Evolutionary conservation across 176 grass and related monocot genomes (phyloP).

Genomic region (Rhynchospora pubera): DNA sequence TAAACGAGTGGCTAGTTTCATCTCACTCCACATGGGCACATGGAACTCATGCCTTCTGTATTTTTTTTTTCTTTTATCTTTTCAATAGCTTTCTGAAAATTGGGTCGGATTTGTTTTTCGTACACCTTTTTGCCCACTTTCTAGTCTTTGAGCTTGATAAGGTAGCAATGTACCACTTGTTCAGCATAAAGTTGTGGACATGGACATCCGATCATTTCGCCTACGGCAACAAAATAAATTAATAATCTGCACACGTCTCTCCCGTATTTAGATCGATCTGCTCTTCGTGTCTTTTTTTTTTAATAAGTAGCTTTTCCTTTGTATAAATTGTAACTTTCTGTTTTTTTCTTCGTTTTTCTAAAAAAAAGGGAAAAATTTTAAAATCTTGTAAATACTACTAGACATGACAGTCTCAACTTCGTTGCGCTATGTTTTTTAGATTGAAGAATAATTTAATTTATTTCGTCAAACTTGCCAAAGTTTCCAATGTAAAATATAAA

Average conservation of each 20-base stretch:
- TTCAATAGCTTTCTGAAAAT: neutral
- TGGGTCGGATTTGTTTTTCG: neutral
- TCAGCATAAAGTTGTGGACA: neutral
- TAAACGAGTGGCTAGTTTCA: neutral
- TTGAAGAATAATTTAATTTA: no score
- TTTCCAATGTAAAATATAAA: no score
- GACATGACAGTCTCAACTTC: no score
- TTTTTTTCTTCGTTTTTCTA: no score
- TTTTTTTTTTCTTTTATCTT: neutral
- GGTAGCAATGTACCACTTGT: neutral
- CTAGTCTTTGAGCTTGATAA: constrained; percentile 1
- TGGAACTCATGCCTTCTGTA: neutral
- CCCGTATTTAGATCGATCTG: no score
- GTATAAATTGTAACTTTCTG: no score
- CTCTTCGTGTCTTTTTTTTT: no score
- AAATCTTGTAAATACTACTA: no score
- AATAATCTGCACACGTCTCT: neutral
- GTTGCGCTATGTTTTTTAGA: no score
- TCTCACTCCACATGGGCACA: neutral
- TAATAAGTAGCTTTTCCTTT: no score
- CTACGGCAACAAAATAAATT: neutral
- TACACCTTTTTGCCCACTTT: neutral
- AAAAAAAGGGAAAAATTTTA: no score
- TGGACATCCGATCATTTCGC: neutral
- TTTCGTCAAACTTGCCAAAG: no score